These are phyloP conservation scores for Acer yangbiense DNA, from an alignment of 345 rosid genomes.

Conservation along the genomic window DNA sequence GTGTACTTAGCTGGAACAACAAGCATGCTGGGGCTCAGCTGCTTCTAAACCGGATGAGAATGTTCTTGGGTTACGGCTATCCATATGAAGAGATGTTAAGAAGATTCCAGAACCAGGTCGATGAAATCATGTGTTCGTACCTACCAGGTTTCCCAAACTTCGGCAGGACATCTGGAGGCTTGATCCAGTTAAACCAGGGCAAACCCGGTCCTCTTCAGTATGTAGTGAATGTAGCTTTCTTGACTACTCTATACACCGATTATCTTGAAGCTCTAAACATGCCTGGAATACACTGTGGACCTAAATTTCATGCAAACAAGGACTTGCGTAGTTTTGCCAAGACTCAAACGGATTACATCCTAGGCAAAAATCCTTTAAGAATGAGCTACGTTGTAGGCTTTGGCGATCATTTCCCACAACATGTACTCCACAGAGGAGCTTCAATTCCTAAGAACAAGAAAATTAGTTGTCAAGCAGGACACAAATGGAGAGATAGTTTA, in stretches of 20 bases:
- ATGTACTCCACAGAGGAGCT: constrained; percentile 88
- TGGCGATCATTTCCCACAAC: constrained; percentile 74
- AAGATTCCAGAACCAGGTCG: constrained; percentile 81
- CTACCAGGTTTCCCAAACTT: constrained; percentile 64
- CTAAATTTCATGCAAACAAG: constrained; percentile 67
- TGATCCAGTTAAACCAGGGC: constrained; percentile 89
- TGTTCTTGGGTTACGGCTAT: constrained; percentile 89
- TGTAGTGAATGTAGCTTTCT: constrained; percentile 85
- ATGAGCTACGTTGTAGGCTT: constrained; percentile 97
- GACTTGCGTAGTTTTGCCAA: constrained; percentile 79
- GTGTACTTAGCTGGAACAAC: constrained; percentile 97
- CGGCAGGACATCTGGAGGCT: constrained; percentile 78
- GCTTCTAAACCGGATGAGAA: constrained; percentile 74
- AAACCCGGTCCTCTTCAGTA: constrained; percentile 92
- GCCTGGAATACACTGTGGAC: constrained; percentile 96
- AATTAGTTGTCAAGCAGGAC: constrained; percentile 85
- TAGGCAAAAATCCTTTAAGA: constrained; percentile 87
- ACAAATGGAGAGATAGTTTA: constrained; percentile 86
- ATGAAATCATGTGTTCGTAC: constrained; percentile 66
- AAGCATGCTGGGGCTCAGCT: constrained; percentile 96
- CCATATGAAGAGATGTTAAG: constrained; percentile 89
- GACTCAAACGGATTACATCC: constrained; percentile 83
- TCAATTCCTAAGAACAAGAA: constrained; percentile 84
- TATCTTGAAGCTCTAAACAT: constrained; percentile 95
- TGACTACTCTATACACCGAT: constrained; percentile 78